Evolutionary conservation across 768 basidiomycete genomes (phyloP).

Genomic region (Tulasnella sp.): DNA sequence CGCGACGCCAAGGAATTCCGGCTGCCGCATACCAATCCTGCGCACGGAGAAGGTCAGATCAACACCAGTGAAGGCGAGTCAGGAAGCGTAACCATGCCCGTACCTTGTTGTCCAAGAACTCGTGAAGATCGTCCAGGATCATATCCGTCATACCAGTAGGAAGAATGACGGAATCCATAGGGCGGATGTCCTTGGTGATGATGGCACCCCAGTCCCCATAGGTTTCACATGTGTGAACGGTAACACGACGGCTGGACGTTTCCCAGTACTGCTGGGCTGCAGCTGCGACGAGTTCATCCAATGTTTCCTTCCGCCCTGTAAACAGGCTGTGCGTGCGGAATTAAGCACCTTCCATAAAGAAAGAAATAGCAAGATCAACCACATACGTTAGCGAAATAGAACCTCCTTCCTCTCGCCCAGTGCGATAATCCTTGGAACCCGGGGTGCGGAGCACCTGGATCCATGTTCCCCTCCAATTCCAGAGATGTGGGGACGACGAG

Average conservation of each 20-base stretch:
- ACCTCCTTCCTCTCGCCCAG: slow-evolving; percentile 11
- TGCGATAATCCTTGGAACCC: slow-evolving; percentile 10
- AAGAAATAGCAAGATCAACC: neutral
- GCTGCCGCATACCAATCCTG: slow-evolving; percentile 77
- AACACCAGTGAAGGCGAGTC: neutral
- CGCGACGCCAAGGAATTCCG: slow-evolving; percentile 83
- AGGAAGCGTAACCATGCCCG: neutral
- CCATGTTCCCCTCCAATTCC: slow-evolving; percentile 13
- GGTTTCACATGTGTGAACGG: slow-evolving; percentile 81
- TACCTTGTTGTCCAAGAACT: slow-evolving; percentile 34
- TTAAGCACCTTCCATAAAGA: neutral
- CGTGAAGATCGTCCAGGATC: slow-evolving; percentile 66
- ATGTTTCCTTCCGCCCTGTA: slow-evolving; percentile 12
- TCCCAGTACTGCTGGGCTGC: slow-evolving; percentile 14
- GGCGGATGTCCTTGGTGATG: slow-evolving; percentile 75
- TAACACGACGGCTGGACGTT: slow-evolving; percentile 38
- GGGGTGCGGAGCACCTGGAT: slow-evolving; percentile 5
- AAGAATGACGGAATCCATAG: slow-evolving; percentile 76
- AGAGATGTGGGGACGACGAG: neutral
- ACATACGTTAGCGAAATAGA: slow-evolving; percentile 7
- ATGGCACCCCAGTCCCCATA: slow-evolving; percentile 65
- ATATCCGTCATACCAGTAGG: slow-evolving; percentile 85
- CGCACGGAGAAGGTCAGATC: neutral
- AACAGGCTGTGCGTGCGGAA: neutral
- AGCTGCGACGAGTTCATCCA: slow-evolving; percentile 13